Conservation (phyloP, 2,329 filamentous ascomycete species). For the Paraphaeosphaeria sporulosa region DNA sequence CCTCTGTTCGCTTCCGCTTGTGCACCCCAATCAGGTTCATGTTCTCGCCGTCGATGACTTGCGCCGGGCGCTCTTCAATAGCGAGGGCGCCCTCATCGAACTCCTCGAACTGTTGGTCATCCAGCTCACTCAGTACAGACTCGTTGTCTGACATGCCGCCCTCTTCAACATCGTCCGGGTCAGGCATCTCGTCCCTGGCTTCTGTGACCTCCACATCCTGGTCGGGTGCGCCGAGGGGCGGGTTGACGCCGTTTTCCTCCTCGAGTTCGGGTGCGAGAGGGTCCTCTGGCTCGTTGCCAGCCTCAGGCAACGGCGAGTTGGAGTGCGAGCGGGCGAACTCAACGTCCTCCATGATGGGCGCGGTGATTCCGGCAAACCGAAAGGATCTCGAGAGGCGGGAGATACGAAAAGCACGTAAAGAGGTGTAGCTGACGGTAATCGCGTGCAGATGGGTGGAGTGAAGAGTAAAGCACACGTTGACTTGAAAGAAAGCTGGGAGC, state of each 20-base stretch:
- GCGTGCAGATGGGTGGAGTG: conserved; percentile 2
- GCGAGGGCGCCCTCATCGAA: conserved; percentile 68
- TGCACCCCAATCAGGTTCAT: conserved; percentile 67
- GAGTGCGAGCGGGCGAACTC: conserved; percentile 49
- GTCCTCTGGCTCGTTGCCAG: conserved; percentile 56
- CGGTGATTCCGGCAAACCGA: not conserved
- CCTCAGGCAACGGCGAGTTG: conserved; percentile 54
- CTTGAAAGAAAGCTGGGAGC: conserved; percentile 12
- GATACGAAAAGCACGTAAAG: not conserved
- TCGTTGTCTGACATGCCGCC: conserved; percentile 65
- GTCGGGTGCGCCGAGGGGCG: conserved; percentile 52
- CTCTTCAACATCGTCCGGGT: conserved; percentile 47
- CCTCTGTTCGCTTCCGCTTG: conserved; percentile 70
- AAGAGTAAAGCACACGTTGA: not conserved
- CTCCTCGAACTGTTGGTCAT: conserved; percentile 71
- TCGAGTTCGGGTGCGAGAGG: conserved; percentile 57
- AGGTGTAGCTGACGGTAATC: not conserved
- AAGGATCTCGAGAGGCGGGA: not conserved
- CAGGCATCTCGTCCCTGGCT: conserved; percentile 45
- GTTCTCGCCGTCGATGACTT: conserved; percentile 68
- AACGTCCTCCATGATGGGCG: conserved; percentile 53
- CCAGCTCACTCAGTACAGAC: conserved; percentile 69
- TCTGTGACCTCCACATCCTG: conserved; percentile 57
- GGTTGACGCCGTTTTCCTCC: conserved; percentile 56
- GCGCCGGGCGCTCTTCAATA: conserved; percentile 65